phyloP scores from a whole-genome alignment of 1,284 basidiomycete genomes.

The Sphaerobolus stellatus region DNA sequence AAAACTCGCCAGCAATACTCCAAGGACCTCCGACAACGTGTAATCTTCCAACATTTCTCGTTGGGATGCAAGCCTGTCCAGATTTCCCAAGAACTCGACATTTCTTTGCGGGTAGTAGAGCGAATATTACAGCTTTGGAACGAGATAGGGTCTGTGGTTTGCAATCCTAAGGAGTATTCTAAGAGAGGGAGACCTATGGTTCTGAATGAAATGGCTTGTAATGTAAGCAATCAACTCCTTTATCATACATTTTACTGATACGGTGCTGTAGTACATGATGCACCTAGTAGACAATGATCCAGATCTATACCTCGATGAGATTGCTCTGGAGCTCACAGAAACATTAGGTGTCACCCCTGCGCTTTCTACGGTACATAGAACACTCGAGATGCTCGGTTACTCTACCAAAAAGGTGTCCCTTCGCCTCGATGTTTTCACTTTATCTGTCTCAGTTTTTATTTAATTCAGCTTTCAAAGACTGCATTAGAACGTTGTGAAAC shows the following conservation, averaged over 20 bases:
- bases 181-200: not conserved
- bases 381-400: conserved; percentile 1
- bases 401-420: conserved; percentile 13
- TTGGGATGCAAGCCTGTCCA: not conserved
- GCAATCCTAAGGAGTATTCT: not conserved
- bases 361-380: conserved; percentile 5
- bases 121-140: not conserved
- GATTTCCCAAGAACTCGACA: not conserved
- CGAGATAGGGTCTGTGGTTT: not conserved
- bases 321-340: not conserved
- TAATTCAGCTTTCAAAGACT: not conserved
- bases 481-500: conserved; percentile 1
- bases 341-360: not conserved
- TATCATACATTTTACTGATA: not conserved
- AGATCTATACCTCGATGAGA: conserved; percentile 14
- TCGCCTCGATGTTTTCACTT: not conserved
- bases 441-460: too few species aligned
- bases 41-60: not conserved
- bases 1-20: too few species aligned
- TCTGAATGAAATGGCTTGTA: not conserved
- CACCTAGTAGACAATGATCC: not conserved
- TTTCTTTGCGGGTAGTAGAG: not conserved
- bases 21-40: not conserved
- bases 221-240: not conserved
- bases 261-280: conserved; percentile 6